Evolutionary conservation across 2,329 filamentous ascomycete species (phyloP), one percentile per base, ranked within the genome.

Genomic region (Hymenoscyphus scutula): DNA sequence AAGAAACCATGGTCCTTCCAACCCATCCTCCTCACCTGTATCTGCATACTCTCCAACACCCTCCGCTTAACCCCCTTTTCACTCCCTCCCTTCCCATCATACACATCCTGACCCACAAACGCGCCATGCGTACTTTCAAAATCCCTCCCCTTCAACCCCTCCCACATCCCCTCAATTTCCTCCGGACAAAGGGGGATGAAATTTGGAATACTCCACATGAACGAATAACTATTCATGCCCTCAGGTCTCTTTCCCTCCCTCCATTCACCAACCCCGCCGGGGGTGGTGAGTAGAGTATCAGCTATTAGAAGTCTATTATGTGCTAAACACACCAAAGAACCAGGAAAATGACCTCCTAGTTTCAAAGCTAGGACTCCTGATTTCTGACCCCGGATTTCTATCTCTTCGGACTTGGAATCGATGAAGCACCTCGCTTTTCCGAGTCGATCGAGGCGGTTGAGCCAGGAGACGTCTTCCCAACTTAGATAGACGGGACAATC

Each of bases 151-250:
- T 82, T 82, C 59, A 94, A 71, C 0, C 86, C 79, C n/a, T 77
- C 75, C 90, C 90, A 95, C 77, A 95, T 93, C 32, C 79, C 76
- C 62, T 80, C 76, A 54, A 94, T 81, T 68, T 86, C 86, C 0
- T 81, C 77, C 0, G 88, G 85, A 1, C 82, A 77, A 30, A 95
- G 79, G 0, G 90, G 90, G 19, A 94, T 92, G 84, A 81, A 80
- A 73, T 92, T 91, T 1, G 88, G 88, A 66, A 89, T 87, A 59
- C 87, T 89, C 88, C 89, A 93, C 82, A 91, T 88, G 76, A 92
- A 93, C 0, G 84, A 78, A 71, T 84, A 93, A 15, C 77, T 80
- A 69, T 81, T 85, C 68, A 82, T 72, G 0, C 78, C 80, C 2
- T 65, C 59, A 0, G 82, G 82, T 54, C 77, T 71, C 15, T 78